Evolutionary conservation across 305 asterid genomes (phyloP).

Genomic region (Fraxinus floribunda): DNA sequence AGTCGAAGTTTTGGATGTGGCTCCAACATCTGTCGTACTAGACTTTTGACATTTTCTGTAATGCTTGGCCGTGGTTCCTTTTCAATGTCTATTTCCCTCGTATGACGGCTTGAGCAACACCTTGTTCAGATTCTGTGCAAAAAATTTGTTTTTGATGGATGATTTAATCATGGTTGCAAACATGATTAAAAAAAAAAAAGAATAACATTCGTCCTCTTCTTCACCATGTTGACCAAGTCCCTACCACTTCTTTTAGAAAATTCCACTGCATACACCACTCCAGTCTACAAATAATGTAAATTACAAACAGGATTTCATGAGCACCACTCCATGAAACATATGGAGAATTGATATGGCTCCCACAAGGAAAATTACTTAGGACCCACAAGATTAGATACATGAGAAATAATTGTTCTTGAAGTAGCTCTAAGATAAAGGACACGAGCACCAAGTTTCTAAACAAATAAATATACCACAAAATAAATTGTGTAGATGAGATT

Average conservation of each 20-base stretch:
- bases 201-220: constrained; percentile 77
- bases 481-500: too few species aligned
- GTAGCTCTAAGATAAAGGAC: constrained; percentile 96
- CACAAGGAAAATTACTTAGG: constrained; percentile 40
- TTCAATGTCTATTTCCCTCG: too few species aligned
- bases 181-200: constrained; percentile 26
- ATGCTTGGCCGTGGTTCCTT: too few species aligned
- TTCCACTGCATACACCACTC: constrained; percentile 80
- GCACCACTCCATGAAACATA: not conserved
- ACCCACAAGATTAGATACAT: constrained; percentile 81
- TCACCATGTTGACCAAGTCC: constrained; percentile 23
- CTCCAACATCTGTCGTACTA: too few species aligned
- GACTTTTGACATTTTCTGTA: too few species aligned
- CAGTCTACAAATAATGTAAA: constrained; percentile 37
- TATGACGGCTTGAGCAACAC: too few species aligned
- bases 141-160: too few species aligned
- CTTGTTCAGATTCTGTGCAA: too few species aligned
- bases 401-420: constrained; percentile 87
- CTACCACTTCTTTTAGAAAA: too few species aligned
- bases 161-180: too few species aligned
- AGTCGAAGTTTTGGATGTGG: too few species aligned
- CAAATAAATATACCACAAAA: not conserved
- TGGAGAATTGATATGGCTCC: not conserved
- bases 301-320: not conserved
- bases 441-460: constrained; percentile 81